A percentile compares a stretch with the other conserved stretches of the same genome.
Evolutionary conservation across 2,329 filamentous ascomycete species (phyloP).

Genomic region (Furcasterigmium furcatum): DNA sequence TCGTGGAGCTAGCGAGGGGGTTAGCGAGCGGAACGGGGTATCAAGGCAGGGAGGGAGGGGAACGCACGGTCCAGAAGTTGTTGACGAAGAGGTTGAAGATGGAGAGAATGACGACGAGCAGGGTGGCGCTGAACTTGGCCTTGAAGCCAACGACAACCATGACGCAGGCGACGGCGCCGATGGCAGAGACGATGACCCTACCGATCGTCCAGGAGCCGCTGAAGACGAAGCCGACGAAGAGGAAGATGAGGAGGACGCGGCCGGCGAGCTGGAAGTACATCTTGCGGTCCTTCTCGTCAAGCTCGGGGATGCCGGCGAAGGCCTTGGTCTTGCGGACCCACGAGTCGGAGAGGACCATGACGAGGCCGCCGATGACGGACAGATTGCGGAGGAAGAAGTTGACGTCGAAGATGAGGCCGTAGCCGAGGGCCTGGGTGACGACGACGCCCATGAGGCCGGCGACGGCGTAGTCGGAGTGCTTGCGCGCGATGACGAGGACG

Average conservation of each 20-base stretch:
- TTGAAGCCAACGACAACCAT: conserved; percentile 99
- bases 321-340: conserved; percentile 98
- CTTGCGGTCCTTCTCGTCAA: conserved; percentile 99
- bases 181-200: conserved; percentile 76
- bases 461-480: conserved; percentile 91
- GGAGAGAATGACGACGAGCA: conserved; percentile 91
- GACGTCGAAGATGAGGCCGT: conserved; percentile 96
- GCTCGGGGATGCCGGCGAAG: conserved; percentile 86
- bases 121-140: conserved; percentile 96
- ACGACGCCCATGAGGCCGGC: conserved; percentile 87
- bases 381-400: conserved; percentile 99
- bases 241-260: conserved; percentile 91
- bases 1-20: conserved; percentile 70
- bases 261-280: conserved; percentile 99
- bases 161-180: conserved; percentile 87
- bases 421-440: conserved; percentile 88
- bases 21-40: conserved; percentile 2
- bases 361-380: conserved; percentile 91
- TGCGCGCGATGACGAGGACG: conserved; percentile 82
- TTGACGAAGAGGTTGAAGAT: conserved; percentile 97
- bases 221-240: conserved; percentile 96
- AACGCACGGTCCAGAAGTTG: conserved; percentile 98
- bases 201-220: conserved; percentile 89
- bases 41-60: background rate
- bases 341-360: conserved; percentile 97